Base-by-base conservation (phyloP, 192 early-diverging fungal genomes). In the Borealophlyctis nickersoniae region DNA sequence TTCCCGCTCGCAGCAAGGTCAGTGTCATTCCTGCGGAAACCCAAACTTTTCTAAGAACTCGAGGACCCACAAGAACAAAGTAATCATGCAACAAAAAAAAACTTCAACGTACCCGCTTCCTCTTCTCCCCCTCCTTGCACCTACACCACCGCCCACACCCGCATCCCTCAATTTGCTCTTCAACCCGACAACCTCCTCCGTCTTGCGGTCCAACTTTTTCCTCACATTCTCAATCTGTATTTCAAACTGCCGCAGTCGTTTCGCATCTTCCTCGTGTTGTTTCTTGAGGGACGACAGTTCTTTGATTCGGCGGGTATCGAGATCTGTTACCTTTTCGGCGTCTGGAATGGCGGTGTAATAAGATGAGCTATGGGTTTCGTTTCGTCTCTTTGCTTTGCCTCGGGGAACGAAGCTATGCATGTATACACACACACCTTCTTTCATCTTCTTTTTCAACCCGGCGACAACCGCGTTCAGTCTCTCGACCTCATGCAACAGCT, bases 191-290 rank as follows among this genome's bases (percentile, higher is more conserved):
- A 45, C 39, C 39, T 45, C 39, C 39, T 45, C 39, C 7, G 53
- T 62, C 64, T 75, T 73, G 22, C 67, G 34, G 57, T 82, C 77
- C 1, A 77, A 50, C 64, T 77, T 77, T 60, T 77, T 79, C 28
- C 67, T 56, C 27, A 75, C 19, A 4, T 65, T 36, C 60, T 82
- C 77, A 14, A 59, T 11, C 56, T 73, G 63, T n/a, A 36, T 51
- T 36, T 82, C 77, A 19, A 77, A 60, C 23, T 70, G 67, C 39
- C 76, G 57, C 7, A 73, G 60, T 19, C 69, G 58, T 36, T 65
- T 76, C 3, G 63, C 31, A 53, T 77, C 74, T 32, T 82, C 80
- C 28, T 79, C 80, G 3, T 54, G 62, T 26, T 79, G 77, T 35
- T 76, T 75, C 36, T 68, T 73, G n/a, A 77, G 56, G 2, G 55